Conservation (phyloP, 2,329 filamentous ascomycete genomes). For the Orbilia javanica region DNA sequence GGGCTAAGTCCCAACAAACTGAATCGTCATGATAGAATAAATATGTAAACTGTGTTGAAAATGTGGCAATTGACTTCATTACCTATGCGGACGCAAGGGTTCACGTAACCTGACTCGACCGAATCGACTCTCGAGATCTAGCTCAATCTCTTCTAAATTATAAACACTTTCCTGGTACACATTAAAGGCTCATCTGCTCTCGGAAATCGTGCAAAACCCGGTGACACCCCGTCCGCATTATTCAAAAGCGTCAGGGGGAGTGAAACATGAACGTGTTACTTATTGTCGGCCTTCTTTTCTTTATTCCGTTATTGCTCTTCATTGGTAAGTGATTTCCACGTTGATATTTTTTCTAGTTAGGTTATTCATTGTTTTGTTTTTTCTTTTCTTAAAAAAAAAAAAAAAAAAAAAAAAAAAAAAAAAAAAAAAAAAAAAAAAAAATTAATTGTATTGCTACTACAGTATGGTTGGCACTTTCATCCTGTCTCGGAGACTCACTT, state of each 20-base stretch:
- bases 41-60: background rate
- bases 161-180: background rate
- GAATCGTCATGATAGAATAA: too few relatives aligned
- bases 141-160: too few relatives aligned
- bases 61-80: background rate
- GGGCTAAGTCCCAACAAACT: too few relatives aligned
- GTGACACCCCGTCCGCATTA: background rate
- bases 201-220: background rate
- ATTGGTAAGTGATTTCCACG: slow-evolving; percentile 60
- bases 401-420: too few relatives aligned
- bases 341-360: background rate
- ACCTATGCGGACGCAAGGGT: background rate
- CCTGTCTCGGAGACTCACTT: slow-evolving; percentile 63
- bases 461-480: slow-evolving; percentile 64
- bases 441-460: too few relatives aligned
- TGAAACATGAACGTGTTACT: slow-evolving; percentile 60
- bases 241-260: background rate
- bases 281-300: slow-evolving; percentile 60
- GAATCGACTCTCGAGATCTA: too few relatives aligned
- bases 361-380: too few relatives aligned
- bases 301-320: slow-evolving; percentile 61
- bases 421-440: too few relatives aligned
- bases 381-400: too few relatives aligned
- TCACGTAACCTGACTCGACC: background rate
- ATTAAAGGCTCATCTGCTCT: background rate